Evolutionary conservation across 371 early-diverging fungal species (phyloP).

Genomic region (Quaeritorhiza haematococci): DNA sequence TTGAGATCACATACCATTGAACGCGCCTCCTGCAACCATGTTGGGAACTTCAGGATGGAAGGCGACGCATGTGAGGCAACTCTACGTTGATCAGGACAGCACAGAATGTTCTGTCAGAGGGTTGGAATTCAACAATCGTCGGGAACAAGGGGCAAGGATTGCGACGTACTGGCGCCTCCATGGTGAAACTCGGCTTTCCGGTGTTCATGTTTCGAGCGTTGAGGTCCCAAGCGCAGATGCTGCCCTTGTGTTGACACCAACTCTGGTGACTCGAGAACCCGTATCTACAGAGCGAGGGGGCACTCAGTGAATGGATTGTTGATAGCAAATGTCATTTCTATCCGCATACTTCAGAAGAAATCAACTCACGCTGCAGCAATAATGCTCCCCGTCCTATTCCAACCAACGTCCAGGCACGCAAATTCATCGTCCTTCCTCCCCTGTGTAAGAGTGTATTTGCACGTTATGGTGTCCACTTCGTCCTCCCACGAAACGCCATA

Average conservation of each 20-base stretch:
- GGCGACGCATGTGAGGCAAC: conserved; percentile 31
- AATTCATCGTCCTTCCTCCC: conserved; percentile 13
- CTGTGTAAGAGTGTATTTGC: conserved; percentile 19
- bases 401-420: conserved; percentile 25
- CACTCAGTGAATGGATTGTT: neutral
- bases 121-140: too few relatives aligned
- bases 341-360: neutral
- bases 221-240: conserved; percentile 32
- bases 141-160: too few relatives aligned
- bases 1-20: conserved; percentile 16
- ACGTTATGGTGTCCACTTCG: conserved; percentile 20
- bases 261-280: conserved; percentile 26
- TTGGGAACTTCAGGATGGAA: conserved; percentile 39
- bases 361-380: conserved; percentile 25
- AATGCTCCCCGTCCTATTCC: conserved; percentile 33
- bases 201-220: conserved; percentile 10
- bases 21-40: conserved; percentile 34
- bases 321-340: neutral
- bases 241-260: conserved; percentile 39
- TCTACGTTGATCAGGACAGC: conserved; percentile 11
- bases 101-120: neutral
- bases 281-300: conserved; percentile 7
- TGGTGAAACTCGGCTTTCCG: conserved; percentile 17
- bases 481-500: conserved; percentile 40
- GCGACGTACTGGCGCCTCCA: conserved; percentile 25